Base-by-base conservation (phyloP, 805 yeast species). In the Teunomyces funiuensis region DNA sequence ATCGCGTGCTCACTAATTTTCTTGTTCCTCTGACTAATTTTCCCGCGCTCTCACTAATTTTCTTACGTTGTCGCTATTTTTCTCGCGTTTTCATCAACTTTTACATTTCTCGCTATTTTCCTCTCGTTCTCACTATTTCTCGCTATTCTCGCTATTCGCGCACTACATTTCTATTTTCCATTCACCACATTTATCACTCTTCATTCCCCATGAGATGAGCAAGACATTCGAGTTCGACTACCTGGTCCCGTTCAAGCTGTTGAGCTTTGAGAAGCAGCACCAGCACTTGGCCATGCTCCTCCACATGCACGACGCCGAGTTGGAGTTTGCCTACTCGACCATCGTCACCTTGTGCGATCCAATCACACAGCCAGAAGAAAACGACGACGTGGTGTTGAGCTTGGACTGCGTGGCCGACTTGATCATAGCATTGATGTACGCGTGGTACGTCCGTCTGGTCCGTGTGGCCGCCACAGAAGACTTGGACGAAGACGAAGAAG, bases 331-430 rank as follows among this genome's bases (percentile, higher is more conserved):
- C 28, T 45, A 43, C 41, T 16, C 42, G 18, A 37, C 47, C 3
- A 34, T 22, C 14, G 55, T 59, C 13, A 54, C 55, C 15, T 43
- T 58, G 10, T 58, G 73, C 41, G 90, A 85, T 55, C 88, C 89
- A 2, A 66, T 74, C 50, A 81, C 89, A 1, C 88, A 83, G 50
- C 89, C 93, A 0, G 72, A 74, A 19, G 85, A 82, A 29, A 72
- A 71, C 17, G 84, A 79, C 42, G 58, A 63, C 9, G 62, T 68
- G 40, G 63, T 80, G 1, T 63, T 82, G 13, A 82, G 88, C 7
- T 57, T 82, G 5, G 81, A 80, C 45, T 55, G 73, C n/a, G 52
- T 82, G 9, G 72, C 83, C 14, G 77, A 77, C 45, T 48, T 80
- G 36, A 61, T 79, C 17, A 57, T 80, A 6, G 77, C 78, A 0